phyloP scores from a whole-genome alignment of 305 asterid genomes.

The Caryopteris hybrid region DNA sequence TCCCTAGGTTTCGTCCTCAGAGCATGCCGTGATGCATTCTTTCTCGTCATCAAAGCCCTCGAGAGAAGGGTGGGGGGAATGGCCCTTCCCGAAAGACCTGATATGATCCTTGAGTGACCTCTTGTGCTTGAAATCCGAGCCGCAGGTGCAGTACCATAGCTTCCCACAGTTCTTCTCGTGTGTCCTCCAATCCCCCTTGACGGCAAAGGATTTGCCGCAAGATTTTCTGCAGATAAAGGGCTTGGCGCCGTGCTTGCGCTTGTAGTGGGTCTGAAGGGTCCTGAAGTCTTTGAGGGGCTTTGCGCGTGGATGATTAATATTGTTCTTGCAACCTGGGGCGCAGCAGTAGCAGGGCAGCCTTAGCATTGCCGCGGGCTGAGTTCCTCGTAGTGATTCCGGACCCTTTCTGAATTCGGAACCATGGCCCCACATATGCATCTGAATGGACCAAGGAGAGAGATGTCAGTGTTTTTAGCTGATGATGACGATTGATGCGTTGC shows the following conservation, averaged over 20 bases:
- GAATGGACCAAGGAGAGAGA: no score
- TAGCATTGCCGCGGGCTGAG: constrained; percentile 86
- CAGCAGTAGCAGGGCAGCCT: constrained; percentile 88
- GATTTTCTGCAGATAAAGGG: constrained; percentile 66
- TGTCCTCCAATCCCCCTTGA: constrained; percentile 90
- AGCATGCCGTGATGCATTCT: constrained; percentile 43
- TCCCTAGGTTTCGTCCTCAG: constrained; percentile 43
- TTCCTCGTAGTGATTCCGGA: constrained; percentile 71
- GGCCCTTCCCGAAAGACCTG: constrained; percentile 71
- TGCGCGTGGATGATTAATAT: constrained; percentile 77
- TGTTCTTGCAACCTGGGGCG: constrained; percentile 78
- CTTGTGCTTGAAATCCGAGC: constrained; percentile 87
- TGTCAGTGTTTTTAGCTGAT: no score
- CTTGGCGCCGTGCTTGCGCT: constrained; percentile 85
- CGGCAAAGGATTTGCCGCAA: constrained; percentile 77
- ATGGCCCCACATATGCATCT: constrained; percentile 99
- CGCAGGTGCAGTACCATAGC: constrained; percentile 81
- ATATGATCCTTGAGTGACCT: constrained; percentile 84
- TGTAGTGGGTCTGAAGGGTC: constrained; percentile 93
- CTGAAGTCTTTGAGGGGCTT: constrained; percentile 84
- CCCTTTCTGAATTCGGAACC: constrained; percentile 86
- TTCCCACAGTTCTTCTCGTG: constrained; percentile 94
- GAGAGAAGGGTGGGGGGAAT: constrained; percentile 59
- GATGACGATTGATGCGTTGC: no score
- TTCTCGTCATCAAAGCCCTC: constrained; percentile 50